Evolutionary conservation across 768 basidiomycete genomes (phyloP), one percentile per base, ranked within the genome.

Genomic region (Russula griseocarnosa): DNA sequence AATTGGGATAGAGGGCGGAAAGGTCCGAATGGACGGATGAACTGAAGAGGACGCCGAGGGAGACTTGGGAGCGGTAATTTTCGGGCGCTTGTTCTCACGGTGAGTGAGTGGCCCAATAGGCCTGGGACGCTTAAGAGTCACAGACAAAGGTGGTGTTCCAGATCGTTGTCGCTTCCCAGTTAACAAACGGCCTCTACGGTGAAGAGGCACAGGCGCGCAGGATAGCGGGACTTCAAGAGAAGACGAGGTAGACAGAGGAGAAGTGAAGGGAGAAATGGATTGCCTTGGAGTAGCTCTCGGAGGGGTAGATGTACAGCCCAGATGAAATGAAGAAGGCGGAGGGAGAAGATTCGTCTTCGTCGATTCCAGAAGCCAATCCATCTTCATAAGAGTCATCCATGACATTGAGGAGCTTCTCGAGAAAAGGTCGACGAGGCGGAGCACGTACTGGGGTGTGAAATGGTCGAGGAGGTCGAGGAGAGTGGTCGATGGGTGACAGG

Each of bases 1-100:
- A 54, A 81, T 76, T 47, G 80, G 75, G 58, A 89, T 68, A 50
- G 72, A 51, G 9, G 75, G 63, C 3, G 86, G 86, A 58, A 91
- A 80, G 9, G 76, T 78, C 60, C 90, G 82, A 22, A 69, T 76
- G 11, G 76, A 73, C 68, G 73, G 74, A 32, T 65, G 58, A 3
- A 68, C n/a, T 14, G 57, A 28, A 20, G 57, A 32, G 30, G 20
- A 51, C 13, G 52, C 38, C 3, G 26, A 44, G 14, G 55, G 26
- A 47, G 46, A 51, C 18, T 30, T 26, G 8, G 53, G n/a, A n/a
- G 56, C 16, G 11, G 54, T 4, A 22, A 28, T n/a, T n/a, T 50
- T 55, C 7, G 26, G 22, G 5, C 64, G 47, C 6, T 62, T 60
- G 13, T 38, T 49, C 18, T 9, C 20, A 40, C 49, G 18, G 58